Evolutionary conservation across 2,329 filamentous ascomycete genomes (phyloP).

Genomic region (Sporothrix dimorphospora): DNA sequence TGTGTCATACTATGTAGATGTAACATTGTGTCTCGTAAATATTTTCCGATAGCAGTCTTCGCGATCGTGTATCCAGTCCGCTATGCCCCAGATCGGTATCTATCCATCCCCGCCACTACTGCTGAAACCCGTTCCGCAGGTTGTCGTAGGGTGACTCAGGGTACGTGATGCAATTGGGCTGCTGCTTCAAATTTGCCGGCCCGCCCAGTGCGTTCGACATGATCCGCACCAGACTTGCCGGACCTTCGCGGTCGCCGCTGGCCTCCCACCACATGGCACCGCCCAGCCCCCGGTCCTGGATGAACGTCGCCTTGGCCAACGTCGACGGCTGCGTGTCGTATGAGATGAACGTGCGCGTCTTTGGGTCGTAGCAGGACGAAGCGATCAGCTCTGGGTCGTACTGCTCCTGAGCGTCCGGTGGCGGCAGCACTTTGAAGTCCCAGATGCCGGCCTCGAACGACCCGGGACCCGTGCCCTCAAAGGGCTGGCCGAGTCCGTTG

Average conservation of each 20-base stretch:
- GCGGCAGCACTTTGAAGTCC: slow-evolving; percentile 86
- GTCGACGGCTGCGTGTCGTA: slow-evolving; percentile 76
- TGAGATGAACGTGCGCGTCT: slow-evolving; percentile 68
- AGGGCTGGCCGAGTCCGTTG: slow-evolving; percentile 70
- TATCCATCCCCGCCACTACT: not conserved
- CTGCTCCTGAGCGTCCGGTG: slow-evolving; percentile 64
- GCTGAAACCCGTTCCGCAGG: slow-evolving; percentile 59
- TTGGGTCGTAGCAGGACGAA: slow-evolving; percentile 75
- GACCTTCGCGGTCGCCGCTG: slow-evolving; percentile 70
- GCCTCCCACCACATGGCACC: slow-evolving; percentile 99
- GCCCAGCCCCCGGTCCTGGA: slow-evolving; percentile 68
- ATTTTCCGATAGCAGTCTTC: not conserved
- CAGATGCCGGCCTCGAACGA: slow-evolving; percentile 84
- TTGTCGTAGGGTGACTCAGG: slow-evolving; percentile 73
- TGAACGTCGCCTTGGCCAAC: slow-evolving; percentile 70
- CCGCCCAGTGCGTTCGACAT: slow-evolving; percentile 65
- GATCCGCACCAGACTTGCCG: slow-evolving; percentile 68
- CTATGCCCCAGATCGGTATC: not conserved
- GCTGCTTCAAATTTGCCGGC: slow-evolving; percentile 51
- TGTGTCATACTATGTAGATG: not conserved
- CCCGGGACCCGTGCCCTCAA: slow-evolving; percentile 73
- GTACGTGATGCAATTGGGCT: slow-evolving; percentile 64
- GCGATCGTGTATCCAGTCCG: not conserved
- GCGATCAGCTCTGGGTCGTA: slow-evolving; percentile 68
- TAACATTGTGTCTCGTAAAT: not conserved